Base-by-base conservation (phyloP, 306 rosid species). In the Gastrolobium bilobum region DNA sequence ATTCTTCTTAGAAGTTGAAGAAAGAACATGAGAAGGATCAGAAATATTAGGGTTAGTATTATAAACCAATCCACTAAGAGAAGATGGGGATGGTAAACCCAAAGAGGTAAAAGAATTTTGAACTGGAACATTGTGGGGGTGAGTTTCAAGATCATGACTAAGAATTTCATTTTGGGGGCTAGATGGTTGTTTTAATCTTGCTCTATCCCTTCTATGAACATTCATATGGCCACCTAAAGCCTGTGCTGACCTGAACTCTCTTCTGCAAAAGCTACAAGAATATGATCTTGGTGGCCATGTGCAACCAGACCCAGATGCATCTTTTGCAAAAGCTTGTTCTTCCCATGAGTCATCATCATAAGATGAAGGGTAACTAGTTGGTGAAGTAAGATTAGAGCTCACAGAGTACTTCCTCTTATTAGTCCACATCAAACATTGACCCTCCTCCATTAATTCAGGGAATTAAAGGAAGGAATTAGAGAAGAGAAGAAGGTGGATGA, bases 181-280 rank as follows among this genome's bases (percentile, higher is more conserved):
- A 15, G 86, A 85, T 52, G 92, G 87, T 64, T 90, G 94, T 62
- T 88, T 91, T 35, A 91, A 77, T 53, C 91, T 87, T 4, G 98
- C 97, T 60, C 93, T 91, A 73, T 93, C 98, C 26, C 97, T 88
- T 66, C 97, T 85, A 68, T 93, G 98, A 20, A 93, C 97, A 76
- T 93, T 93, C 98, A 93, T 93, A 35, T 93, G 98, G 68, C 98
- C 97, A 0, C 98, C 97, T 0, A 93, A 84, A 46, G 98, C 98
- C 77, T 93, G 98, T 46, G 98, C 98, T 6, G 97, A 93, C 38
- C 91, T 85, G 78, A 93, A 93, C 71, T 93, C 94, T 78, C 94
- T 89, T 80, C 87, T 72, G 72, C 98, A 93, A 62, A 93, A 93
- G 73, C 88, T 89, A 81, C 98, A 93, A 77, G 97, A 83, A 63